Base-by-base conservation (phyloP, 768 basidiomycete species). In the Trametes villosa region DNA sequence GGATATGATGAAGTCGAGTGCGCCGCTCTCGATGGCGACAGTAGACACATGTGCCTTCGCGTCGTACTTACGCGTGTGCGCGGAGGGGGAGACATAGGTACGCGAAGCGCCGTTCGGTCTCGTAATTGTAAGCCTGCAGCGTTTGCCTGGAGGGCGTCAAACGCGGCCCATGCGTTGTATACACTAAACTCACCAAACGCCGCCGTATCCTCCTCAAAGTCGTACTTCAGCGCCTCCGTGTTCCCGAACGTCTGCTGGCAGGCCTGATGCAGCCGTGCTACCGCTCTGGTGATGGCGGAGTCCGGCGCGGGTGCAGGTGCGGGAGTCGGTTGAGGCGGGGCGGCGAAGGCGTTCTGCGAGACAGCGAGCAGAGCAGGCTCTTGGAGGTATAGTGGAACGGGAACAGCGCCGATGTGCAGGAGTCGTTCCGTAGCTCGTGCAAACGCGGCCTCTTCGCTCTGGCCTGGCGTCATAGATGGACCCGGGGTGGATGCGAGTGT, bases 41-140 rank as follows among this genome's bases (percentile, higher is more conserved):
- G 69, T 74, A 0, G 85, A 85, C 0, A 76, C 86, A 45, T 79
- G 78, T 0, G 71, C 72, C 59, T 83, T 85, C 0, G 87, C 88
- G 13, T 87, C 86, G 38, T 63, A 73, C 64, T 83, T 81, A 36
- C 78, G 77, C 17, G 74, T 42, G 62, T 79, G 83, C 2, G 68
- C 44, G 15, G 77, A 72, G 26, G 81, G 76, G 0, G 85, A 84
- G 26, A 79, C 77, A 73, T 87, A 89, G 0, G 83, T 81, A 45
- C 85, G 77, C 5, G 72, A 72, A 2, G 70, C 57, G 18, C 84
- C 86, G 31, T 82, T 77, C 0, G 84, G 85, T 22, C 81, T 83
- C 1, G 77, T 82, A 58, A 89, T 82, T 1, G 85, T 86, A 40
- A 89, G 68, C 49, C 85, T 84, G 64, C 88, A 87, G 53, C 82